phyloP scores from a whole-genome alignment of 164 flowering plant genomes.

The Piper betle region DNA sequence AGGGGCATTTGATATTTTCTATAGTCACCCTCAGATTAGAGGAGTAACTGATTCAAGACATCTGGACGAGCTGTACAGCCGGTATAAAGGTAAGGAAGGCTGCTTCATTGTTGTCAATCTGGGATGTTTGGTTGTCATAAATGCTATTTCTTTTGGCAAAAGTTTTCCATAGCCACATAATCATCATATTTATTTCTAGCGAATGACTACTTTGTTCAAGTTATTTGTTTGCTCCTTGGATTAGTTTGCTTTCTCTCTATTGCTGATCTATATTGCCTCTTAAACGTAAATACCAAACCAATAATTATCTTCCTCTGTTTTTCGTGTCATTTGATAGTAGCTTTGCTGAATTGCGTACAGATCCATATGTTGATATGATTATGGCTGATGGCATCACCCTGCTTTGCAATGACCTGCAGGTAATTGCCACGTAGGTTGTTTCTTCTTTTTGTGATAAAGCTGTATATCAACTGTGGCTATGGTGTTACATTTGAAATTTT shows the following conservation, averaged over 20 bases:
- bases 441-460: not conserved
- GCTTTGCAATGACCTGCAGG: slow-evolving; percentile 92
- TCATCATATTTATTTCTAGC: too few relatives aligned
- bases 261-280: too few relatives aligned
- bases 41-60: slow-evolving; percentile 64
- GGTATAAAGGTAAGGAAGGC: slow-evolving; percentile 63
- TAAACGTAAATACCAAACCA: too few relatives aligned
- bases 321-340: too few relatives aligned
- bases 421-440: slow-evolving; percentile 9
- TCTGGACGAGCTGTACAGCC: slow-evolving; percentile 78
- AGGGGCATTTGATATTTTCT: slow-evolving; percentile 84
- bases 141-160: not conserved
- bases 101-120: not conserved
- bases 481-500: not conserved
- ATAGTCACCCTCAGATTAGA: slow-evolving; percentile 73
- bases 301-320: too few relatives aligned
- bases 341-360: slow-evolving; percentile 20
- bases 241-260: too few relatives aligned
- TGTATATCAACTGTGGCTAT: not conserved
- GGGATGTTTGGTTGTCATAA: too few relatives aligned
- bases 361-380: slow-evolving; percentile 84
- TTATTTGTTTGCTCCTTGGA: too few relatives aligned
- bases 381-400: slow-evolving; percentile 81
- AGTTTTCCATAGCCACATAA: too few relatives aligned
- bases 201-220: too few relatives aligned